Base-by-base conservation (phyloP, 345 rosid genomes). In the Eucalyptus cloeziana region DNA sequence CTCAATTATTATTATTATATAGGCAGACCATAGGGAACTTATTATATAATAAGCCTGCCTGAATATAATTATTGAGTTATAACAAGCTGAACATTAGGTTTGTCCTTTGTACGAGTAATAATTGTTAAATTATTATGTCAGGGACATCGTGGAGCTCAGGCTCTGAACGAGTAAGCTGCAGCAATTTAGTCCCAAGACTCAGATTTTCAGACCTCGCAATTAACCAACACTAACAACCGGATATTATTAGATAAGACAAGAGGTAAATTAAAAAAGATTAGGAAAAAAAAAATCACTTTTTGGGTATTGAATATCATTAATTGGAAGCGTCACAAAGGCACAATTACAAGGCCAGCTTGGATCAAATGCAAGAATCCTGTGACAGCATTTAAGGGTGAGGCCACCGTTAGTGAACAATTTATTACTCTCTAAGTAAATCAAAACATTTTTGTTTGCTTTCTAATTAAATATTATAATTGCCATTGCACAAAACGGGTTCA, bases 291-390 rank as follows among this genome's bases (percentile, higher is more conserved):
- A 69, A 58, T 51, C 40, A 40, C 79, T 43, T 49, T 76, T 85
- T 87, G 88, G 76, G 79, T 44, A 88, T 69, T 50, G 31, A 90
- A 90, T 80, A 71, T 40, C 92, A 92, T 92, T 94, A 87, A 92
- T 92, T 90, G 54, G 51, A 12, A 88, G 76, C 90, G 89, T 90
- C 85, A 76, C 89, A 92, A 92, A 91, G 80, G 83, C 40, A 37
- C 47, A 89, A 37, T 40, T 58, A 50, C 87, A 27, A 30, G 79
- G 16, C 33, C 3, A 54, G 5, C 6, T 47, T 87, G 5, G 4
- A 64, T 14, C 49, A 64, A 17, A 11, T 12, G 93, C 94, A 87
- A 86, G 95, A 92, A 17, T 91, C 93, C 64, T 88, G 94, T 94
- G 96, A 94, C 64, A 67, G 91, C 92, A 90, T 91, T 93, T 51